Evolutionary conservation across 176 grass and related monocot genomes (phyloP).

Genomic region (Areca catechu): DNA sequence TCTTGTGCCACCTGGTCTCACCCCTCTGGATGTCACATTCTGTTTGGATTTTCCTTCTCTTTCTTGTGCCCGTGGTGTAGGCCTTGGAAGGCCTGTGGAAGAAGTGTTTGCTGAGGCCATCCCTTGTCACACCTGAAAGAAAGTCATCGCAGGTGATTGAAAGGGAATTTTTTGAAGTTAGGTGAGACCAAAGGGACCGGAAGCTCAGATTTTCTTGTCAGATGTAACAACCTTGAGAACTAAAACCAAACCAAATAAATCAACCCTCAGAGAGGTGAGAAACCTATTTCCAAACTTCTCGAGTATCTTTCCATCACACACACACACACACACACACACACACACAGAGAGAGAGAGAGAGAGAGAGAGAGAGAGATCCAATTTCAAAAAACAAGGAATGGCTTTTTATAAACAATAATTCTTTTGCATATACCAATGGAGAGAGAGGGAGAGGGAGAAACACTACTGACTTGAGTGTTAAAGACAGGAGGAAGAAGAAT

Average conservation of each 20-base stretch:
- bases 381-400: background rate
- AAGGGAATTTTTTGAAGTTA: conserved; percentile 12
- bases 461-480: conserved; percentile 18
- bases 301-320: conserved; percentile 55
- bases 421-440: conserved; percentile 58
- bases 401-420: conserved; percentile 62
- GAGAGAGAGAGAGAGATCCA: conserved; percentile 38
- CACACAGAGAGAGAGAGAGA: conserved; percentile 28
- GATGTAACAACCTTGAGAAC: conserved; percentile 35
- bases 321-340: too few species aligned
- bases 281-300: conserved; percentile 84
- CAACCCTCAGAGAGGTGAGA: conserved; percentile 20
- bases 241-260: too few species aligned
- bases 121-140: conserved; percentile 72
- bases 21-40: conserved; percentile 72
- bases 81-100: conserved; percentile 98
- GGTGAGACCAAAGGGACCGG: conserved; percentile 10
- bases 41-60: conserved; percentile 87
- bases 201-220: conserved; percentile 52
- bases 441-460: conserved; percentile 35
- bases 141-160: background rate
- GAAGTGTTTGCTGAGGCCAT: conserved; percentile 98
- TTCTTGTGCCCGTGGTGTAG: conserved; percentile 93
- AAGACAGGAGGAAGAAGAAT: background rate
- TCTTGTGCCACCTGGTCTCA: conserved; percentile 99